These are phyloP conservation scores for Scortechinia acanthostroma DNA, from an alignment of 2,329 filamentous ascomycete species.

Conservation along the genomic window DNA sequence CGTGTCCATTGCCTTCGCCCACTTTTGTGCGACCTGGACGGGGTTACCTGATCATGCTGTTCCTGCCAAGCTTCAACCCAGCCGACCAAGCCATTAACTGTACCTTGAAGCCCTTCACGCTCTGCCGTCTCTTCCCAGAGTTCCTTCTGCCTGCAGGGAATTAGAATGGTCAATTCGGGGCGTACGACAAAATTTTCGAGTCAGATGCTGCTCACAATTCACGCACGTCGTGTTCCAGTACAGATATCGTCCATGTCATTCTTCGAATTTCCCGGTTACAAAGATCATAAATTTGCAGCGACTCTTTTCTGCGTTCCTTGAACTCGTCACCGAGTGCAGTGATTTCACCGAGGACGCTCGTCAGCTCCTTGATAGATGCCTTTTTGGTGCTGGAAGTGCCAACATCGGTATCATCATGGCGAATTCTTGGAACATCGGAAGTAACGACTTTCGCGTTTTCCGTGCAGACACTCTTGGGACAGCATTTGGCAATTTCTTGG, in stretches of 20 bases:
- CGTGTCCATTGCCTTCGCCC: background rate
- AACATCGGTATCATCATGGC: no score
- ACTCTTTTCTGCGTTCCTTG: background rate
- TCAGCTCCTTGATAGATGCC: no score
- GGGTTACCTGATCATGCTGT: background rate
- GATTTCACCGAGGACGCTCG: background rate
- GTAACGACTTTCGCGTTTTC: no score
- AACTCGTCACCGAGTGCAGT: background rate
- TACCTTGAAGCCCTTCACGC: background rate
- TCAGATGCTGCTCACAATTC: constrained; percentile 2
- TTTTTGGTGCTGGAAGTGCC: no score
- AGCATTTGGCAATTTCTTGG: background rate
- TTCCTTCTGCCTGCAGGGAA: background rate
- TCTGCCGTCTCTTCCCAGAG: background rate
- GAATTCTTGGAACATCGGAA: no score
- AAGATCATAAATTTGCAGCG: background rate
- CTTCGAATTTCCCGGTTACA: background rate
- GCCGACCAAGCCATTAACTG: background rate
- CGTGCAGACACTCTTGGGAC: background rate
- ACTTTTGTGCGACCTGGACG: background rate
- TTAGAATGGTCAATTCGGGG: background rate
- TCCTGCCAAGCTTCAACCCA: background rate
- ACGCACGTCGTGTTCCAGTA: background rate
- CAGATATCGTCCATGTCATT: background rate
- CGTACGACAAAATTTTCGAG: background rate